Evolutionary conservation across 2,329 filamentous ascomycete species (phyloP), one percentile per base, ranked within the genome.

Genomic region (Phialophora verrucosa): DNA sequence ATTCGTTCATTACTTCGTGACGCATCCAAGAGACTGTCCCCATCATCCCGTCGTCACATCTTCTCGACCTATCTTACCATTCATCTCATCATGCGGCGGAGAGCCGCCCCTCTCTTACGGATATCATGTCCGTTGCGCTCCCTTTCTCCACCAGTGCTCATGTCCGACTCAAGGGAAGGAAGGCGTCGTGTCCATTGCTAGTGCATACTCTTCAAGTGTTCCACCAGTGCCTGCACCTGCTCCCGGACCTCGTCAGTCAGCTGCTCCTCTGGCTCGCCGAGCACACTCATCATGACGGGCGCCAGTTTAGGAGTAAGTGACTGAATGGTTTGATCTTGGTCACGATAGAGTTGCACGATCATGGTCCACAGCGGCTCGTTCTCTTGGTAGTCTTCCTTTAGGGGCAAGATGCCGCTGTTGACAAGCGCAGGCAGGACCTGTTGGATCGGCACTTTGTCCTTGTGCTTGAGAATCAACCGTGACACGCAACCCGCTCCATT

Each of bases 321-420:
- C 58, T 77, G 78, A 66, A 83, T 76, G 54, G 79, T 82, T 23
- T 76, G 70, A 69, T 83, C 79, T 68, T 82, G 79, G 75, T 78
- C 79, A 71, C 81, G 81, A 75, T 83, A 97, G 70, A 98, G 86
- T 79, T 91, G 89, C 78, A 91, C 90, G 74, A 99, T 90, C 87
- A 93, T 96, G 78, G 90, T 87, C 81, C 90, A 99, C 67, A 98
- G 89, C 8, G 95, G 93, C 74, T 92, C 91, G 81, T 99, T 98
- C 86, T 98, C 95, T 80, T 97, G 93, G 74, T 87, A 98, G 78
- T 98, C 95, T 76, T 97, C 93, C 78, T 91, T 91, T 69, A 98
- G 84, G 10, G 95, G 95, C 44, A 98, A 86, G 31, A 93, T 85
- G 50, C 65, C 69, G 35, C 63, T 65, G 68, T 87, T 86, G 64